Percentiles rank a stretch among this genome's conserved stretches.
Evolutionary conservation across 371 early-diverging fungal genomes (phyloP).

Genomic region (Syncephalastrum racemosum): DNA sequence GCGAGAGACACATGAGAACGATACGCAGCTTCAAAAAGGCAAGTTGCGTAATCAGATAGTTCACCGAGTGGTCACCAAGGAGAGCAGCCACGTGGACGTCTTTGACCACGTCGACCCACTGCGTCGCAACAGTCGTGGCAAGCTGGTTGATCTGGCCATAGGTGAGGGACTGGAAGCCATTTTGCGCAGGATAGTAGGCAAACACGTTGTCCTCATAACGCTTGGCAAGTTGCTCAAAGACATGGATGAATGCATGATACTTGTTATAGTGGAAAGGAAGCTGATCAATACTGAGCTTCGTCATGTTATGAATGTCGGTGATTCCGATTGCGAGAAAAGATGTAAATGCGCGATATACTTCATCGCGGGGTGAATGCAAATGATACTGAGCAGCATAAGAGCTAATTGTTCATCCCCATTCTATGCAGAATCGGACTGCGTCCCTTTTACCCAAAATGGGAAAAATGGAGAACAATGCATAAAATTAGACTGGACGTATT

Average conservation of each 20-base stretch:
- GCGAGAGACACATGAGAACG: constrained; percentile 21
- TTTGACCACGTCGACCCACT: constrained; percentile 7
- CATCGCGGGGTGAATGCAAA: too few species aligned
- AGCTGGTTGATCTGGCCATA: constrained; percentile 27
- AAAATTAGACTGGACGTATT: too few species aligned
- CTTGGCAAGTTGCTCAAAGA: constrained; percentile 2
- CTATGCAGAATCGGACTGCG: too few species aligned
- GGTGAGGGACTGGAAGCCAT: constrained; percentile 16
- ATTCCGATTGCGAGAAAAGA: too few species aligned
- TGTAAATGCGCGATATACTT: too few species aligned
- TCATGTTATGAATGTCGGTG: too few species aligned
- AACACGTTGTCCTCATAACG: constrained; percentile 5
- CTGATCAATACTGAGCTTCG: too few species aligned
- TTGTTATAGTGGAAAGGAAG: constrained; percentile 1
- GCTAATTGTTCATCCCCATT: too few species aligned
- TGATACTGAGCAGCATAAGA: too few species aligned
- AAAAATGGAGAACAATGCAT: too few species aligned
- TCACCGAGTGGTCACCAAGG: constrained; percentile 23
- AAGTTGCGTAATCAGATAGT: constrained; percentile 19
- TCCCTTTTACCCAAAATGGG: too few species aligned
- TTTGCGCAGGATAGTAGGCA: constrained; percentile 5
- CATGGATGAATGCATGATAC: constrained; percentile 8
- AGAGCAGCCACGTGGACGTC: too few species aligned
- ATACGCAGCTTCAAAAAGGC: constrained; percentile 26
- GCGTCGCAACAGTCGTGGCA: constrained; percentile 27